Evolutionary conservation across 2,329 filamentous ascomycete genomes (phyloP).

Genomic region (Cladosporium velox): DNA sequence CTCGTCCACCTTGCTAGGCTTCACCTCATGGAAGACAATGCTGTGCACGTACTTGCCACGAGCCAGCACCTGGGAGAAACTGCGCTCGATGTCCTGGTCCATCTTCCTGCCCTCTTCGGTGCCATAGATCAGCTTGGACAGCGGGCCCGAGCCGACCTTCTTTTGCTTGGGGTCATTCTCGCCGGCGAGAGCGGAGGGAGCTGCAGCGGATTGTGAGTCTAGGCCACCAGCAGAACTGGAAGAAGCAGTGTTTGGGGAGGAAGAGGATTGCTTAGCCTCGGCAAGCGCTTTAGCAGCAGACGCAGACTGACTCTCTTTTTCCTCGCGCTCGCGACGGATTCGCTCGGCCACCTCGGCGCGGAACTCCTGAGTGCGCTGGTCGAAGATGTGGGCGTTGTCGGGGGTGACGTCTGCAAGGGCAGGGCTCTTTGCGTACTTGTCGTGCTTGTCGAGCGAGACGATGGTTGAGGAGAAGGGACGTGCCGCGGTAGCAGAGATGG

Average conservation of each 20-base stretch:
- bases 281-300: conserved; percentile 51
- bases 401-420: conserved; percentile 82
- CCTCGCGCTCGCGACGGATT: conserved; percentile 69
- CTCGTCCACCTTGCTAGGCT: conserved; percentile 92
- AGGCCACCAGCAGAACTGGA: conserved; percentile 42
- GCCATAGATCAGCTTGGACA: conserved; percentile 92
- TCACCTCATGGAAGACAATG: conserved; percentile 94
- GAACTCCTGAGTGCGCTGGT: conserved; percentile 80
- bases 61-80: conserved; percentile 91
- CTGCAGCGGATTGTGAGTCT: conserved; percentile 41
- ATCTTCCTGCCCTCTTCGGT: conserved; percentile 93
- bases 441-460: conserved; percentile 14
- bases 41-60: conserved; percentile 98
- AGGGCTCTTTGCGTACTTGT: conserved; percentile 53
- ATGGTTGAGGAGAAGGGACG: conserved; percentile 27
- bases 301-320: conserved; percentile 80
- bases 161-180: conserved; percentile 67
- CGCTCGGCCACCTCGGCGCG: conserved; percentile 76
- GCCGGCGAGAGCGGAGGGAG: conserved; percentile 49
- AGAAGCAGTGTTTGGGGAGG: conserved; percentile 23
- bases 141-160: conserved; percentile 51
- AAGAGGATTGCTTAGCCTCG: conserved; percentile 34
- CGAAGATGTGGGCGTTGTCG: conserved; percentile 73
- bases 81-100: conserved; percentile 92
- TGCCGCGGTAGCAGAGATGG: conserved; percentile 12